Conservation (phyloP, 805 yeast genomes). For the Kluyveromyces siamensis region DNA sequence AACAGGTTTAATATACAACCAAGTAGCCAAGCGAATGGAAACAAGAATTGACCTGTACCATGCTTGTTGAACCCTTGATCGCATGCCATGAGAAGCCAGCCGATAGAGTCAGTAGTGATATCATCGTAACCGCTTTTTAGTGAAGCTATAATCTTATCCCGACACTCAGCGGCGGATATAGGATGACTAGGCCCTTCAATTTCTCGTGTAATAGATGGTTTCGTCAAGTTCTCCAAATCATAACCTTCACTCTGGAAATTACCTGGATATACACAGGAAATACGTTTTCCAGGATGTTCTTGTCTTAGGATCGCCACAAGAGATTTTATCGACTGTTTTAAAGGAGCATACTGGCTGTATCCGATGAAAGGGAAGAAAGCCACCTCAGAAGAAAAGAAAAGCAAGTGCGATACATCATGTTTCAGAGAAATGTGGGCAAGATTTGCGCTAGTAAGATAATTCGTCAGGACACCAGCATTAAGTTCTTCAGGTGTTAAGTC, state of each 20-base stretch:
- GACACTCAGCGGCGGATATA: conserved; percentile 57
- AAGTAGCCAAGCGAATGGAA: conserved; percentile 41
- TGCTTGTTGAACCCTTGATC: conserved; percentile 62
- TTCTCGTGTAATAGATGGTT: conserved; percentile 70
- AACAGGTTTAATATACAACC: conserved; percentile 40
- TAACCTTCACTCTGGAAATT: conserved; percentile 86
- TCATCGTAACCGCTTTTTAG: conserved; percentile 61
- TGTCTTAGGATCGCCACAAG: conserved; percentile 73
- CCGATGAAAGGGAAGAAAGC: conserved; percentile 88
- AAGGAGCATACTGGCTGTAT: conserved; percentile 82
- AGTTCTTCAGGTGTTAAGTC: conserved; percentile 57
- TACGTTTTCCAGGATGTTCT: conserved; percentile 66
- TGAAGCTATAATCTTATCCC: conserved; percentile 45
- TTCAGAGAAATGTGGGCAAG: conserved; percentile 58
- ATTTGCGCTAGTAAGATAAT: conserved; percentile 66
- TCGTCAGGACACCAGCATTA: conserved; percentile 50
- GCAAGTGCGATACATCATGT: conserved; percentile 37
- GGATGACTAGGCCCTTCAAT: conserved; percentile 84
- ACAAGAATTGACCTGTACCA: conserved; percentile 37
- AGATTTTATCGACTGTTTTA: conserved; percentile 73
- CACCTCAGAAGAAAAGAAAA: conserved; percentile 64
- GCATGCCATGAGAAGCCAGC: conserved; percentile 67
- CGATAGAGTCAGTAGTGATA: conserved; percentile 73
- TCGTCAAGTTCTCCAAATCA: conserved; percentile 68
- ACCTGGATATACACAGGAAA: conserved; percentile 78